phyloP scores from a whole-genome alignment of 2,329 filamentous ascomycete species.

The Aspergillus neoniger region DNA sequence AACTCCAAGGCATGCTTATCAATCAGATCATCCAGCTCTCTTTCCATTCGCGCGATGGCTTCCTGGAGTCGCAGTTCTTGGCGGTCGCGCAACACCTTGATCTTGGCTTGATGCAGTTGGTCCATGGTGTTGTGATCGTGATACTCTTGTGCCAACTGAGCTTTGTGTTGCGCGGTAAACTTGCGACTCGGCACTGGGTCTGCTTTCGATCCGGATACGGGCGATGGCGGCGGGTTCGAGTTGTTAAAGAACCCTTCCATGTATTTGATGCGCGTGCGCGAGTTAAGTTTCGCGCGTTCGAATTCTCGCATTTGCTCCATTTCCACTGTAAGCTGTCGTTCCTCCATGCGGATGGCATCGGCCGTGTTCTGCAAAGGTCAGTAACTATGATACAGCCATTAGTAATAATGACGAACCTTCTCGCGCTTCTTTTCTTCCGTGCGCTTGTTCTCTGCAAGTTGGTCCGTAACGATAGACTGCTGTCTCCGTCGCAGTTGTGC shows the following conservation, averaged over 20 bases:
- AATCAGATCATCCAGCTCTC: slow-evolving; percentile 40
- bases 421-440: slow-evolving; percentile 40
- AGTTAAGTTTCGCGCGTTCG: slow-evolving; percentile 45
- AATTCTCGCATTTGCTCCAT: slow-evolving; percentile 49
- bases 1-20: slow-evolving; percentile 35
- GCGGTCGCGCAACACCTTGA: slow-evolving; percentile 51
- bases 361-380: slow-evolving; percentile 36
- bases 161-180: slow-evolving; percentile 45
- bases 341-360: slow-evolving; percentile 42
- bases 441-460: slow-evolving; percentile 31
- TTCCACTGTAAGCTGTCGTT: slow-evolving; percentile 47
- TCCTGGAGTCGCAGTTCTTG: slow-evolving; percentile 46
- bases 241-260: slow-evolving; percentile 51
- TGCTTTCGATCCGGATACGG: slow-evolving; percentile 24
- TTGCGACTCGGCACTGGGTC: slow-evolving; percentile 32
- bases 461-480: slow-evolving; percentile 32
- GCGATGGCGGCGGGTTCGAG: slow-evolving; percentile 39
- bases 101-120: slow-evolving; percentile 45
- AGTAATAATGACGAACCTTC: slow-evolving; percentile 32
- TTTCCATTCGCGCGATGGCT: slow-evolving; percentile 41
- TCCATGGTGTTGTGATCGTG: slow-evolving; percentile 47
- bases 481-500: slow-evolving; percentile 34
- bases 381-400: neutral
- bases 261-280: slow-evolving; percentile 47
- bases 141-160: slow-evolving; percentile 48